phyloP scores from a whole-genome alignment of 768 basidiomycete species.

The Amanita inopinata region DNA sequence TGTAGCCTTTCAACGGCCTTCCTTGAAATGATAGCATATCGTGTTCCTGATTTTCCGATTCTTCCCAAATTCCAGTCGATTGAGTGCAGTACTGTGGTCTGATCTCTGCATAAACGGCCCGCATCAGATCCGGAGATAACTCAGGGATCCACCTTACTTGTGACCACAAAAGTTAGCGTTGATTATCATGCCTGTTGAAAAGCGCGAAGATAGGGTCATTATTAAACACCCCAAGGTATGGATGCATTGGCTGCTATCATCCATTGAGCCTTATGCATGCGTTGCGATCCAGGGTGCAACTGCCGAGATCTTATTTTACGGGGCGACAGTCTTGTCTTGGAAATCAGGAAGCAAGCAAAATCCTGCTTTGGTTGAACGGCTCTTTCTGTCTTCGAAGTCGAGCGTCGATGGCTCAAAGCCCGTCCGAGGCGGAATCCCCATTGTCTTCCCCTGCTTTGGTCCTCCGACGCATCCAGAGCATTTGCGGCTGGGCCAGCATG shows the following conservation, averaged over 20 bases:
- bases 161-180: too few relatives aligned
- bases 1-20: too few relatives aligned
- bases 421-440: constrained; percentile 43
- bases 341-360: constrained; percentile 35
- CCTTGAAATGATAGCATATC: too few relatives aligned
- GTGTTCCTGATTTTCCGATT: too few relatives aligned
- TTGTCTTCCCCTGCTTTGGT: constrained; percentile 86
- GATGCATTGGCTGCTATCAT: too few relatives aligned
- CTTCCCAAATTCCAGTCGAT: too few relatives aligned
- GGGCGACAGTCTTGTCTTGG: constrained; percentile 87
- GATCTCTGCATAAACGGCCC: too few relatives aligned
- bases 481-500: constrained; percentile 69
- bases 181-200: constrained; percentile 46
- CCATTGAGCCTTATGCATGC: background rate
- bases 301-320: constrained; percentile 62
- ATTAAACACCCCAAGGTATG: constrained; percentile 58
- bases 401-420: constrained; percentile 74
- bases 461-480: constrained; percentile 71
- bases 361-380: constrained; percentile 43
- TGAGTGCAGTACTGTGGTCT: too few relatives aligned
- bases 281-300: constrained; percentile 44
- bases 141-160: too few relatives aligned
- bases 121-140: too few relatives aligned
- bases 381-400: constrained; percentile 80
- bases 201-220: constrained; percentile 30